Base-by-base conservation (phyloP, 805 yeast genomes). In the Yarrowia osloensis region DNA sequence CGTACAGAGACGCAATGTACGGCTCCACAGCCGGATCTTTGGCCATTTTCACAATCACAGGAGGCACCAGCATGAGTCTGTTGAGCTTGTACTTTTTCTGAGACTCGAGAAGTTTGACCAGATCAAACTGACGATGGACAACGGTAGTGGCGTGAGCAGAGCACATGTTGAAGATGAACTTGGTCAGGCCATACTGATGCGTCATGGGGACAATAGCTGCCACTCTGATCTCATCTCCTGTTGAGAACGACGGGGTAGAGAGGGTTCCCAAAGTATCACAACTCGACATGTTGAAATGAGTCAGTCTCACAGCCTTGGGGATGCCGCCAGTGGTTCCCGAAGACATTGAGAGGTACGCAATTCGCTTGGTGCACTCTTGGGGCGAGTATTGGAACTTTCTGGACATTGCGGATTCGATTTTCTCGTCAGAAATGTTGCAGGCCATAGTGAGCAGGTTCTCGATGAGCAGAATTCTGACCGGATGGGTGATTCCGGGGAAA, bases 301-400 rank as follows among this genome's bases (percentile, higher is more conserved):
- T 81, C 68, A 88, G 79, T 26, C 86, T 85, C 28, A 88, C 96
- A 71, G 95, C 95, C 79, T 90, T 90, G 68, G 95, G 92, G 13
- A 57, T 28, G 62, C 95, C 94, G 2, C 65, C 65, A 9, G 78
- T 72, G 9, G 80, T 77, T n/a, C 78, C 78, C 1, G 74, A 71
- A 1, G 77, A 75, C 67, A 75, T 74, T 70, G 75, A 71, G 70
- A 72, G 71, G 68, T 74, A 74, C 1, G 76, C 77, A 28, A 57
- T 57, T 39, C 50, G 24, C 11, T 40, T 57, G 2, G 21, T 29
- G 22, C 65, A 57, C 35, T 57, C 65, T 24, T 54, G 11, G 11
- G 61, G 65, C n/a, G 39, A 28, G 50, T 42, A 39, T 1, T 12
- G 4, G 28, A 57, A 39, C 39, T 40, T 28, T 15, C 28, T 39